phyloP scores from a whole-genome alignment of 2,329 filamentous ascomycete genomes.

The Trichoderma atroviride region DNA sequence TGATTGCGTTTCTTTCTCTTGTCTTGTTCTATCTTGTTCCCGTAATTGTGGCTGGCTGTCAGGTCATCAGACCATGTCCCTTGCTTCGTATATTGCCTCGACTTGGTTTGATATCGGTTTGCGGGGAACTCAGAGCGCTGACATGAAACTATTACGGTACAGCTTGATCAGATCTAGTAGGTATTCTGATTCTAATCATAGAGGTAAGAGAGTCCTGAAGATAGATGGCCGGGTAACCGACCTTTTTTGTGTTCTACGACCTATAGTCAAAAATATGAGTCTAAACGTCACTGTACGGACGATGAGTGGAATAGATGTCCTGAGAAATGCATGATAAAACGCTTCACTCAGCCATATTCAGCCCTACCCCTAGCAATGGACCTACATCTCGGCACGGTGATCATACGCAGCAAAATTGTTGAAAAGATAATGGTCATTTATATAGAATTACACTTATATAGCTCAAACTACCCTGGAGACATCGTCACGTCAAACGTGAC shows the following conservation, averaged over 20 bases:
- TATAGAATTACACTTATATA: conserved; percentile 12
- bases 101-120: background rate
- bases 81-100: background rate
- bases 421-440: background rate
- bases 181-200: background rate
- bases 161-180: background rate
- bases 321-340: no score
- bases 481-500: background rate
- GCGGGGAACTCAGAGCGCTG: background rate
- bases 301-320: no score
- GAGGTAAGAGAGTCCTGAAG: background rate
- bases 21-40: background rate
- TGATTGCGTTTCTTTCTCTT: background rate
- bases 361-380: background rate
- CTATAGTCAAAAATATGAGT: background rate
- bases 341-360: background rate
- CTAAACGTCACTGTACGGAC: no score
- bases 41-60: background rate
- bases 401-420: background rate
- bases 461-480: conserved; percentile 5
- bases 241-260: no score
- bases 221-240: background rate
- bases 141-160: background rate
- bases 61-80: background rate
- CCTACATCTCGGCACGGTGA: background rate